Conservation (phyloP, 768 basidiomycete species). For the Podaxis carcinomalis region DNA sequence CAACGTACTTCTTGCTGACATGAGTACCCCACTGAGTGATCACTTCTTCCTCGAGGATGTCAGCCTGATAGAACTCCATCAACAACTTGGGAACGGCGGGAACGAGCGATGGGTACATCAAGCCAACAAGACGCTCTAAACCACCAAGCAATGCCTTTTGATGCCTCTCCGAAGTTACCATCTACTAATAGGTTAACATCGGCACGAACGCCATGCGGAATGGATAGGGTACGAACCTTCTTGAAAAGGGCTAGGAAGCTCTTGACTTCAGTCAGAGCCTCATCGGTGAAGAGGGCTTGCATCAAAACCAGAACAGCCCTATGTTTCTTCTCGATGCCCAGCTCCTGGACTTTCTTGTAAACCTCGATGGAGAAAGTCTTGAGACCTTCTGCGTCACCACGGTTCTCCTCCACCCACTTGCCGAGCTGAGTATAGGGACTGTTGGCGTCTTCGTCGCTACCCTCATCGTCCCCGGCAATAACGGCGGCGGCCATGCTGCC, state of each 20-base stretch:
- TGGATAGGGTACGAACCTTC: slow-evolving; percentile 50
- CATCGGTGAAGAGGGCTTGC: slow-evolving; percentile 76
- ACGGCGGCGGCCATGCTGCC: slow-evolving; percentile 48
- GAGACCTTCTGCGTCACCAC: slow-evolving; percentile 38
- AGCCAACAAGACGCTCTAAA: slow-evolving; percentile 79
- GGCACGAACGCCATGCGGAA: not conserved
- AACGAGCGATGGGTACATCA: slow-evolving; percentile 68
- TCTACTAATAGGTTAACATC: slow-evolving; percentile 35
- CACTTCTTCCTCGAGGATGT: slow-evolving; percentile 89
- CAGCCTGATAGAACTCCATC: slow-evolving; percentile 91
- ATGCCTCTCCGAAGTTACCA: slow-evolving; percentile 91
- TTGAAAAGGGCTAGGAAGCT: slow-evolving; percentile 66
- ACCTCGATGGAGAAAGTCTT: slow-evolving; percentile 61
- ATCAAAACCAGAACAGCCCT: slow-evolving; percentile 81
- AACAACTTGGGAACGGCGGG: slow-evolving; percentile 82
- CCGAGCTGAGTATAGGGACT: slow-evolving; percentile 85
- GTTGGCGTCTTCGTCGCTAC: slow-evolving; percentile 82
- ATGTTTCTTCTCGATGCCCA: slow-evolving; percentile 94
- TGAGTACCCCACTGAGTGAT: slow-evolving; percentile 93
- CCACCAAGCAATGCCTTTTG: slow-evolving; percentile 94
- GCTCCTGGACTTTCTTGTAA: slow-evolving; percentile 85
- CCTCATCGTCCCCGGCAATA: slow-evolving; percentile 79
- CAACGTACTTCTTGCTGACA: slow-evolving; percentile 94
- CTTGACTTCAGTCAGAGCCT: slow-evolving; percentile 61
- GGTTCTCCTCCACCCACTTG: slow-evolving; percentile 78